A percentile compares a stretch with the other conserved stretches of the same genome.
phyloP scores from a whole-genome alignment of 257 asterid genomes.

The Solanum bulbocastanum region DNA sequence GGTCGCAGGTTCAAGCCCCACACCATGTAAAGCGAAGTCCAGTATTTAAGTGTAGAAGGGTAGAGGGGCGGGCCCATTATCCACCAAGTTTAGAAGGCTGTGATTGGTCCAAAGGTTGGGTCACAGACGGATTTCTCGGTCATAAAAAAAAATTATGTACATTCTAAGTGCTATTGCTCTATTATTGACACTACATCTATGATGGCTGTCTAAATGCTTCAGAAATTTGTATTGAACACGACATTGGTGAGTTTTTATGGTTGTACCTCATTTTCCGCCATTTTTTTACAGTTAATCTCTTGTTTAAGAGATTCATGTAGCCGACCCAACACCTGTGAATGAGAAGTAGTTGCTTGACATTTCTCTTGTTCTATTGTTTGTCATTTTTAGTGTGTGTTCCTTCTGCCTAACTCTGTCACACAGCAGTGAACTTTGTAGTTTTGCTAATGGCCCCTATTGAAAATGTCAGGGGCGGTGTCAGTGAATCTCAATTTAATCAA shows the following conservation, averaged over 20 bases:
- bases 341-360: not conserved
- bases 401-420: not conserved
- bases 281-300: not conserved
- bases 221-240: not conserved
- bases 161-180: not conserved
- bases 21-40: too few relatives aligned
- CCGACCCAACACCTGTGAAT: not conserved
- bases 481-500: slow-evolving; percentile 82
- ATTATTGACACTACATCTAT: not conserved
- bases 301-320: not conserved
- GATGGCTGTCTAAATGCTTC: not conserved
- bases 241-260: not conserved
- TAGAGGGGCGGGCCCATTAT: too few relatives aligned
- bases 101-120: too few relatives aligned
- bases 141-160: not conserved
- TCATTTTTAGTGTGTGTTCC: not conserved
- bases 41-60: too few relatives aligned
- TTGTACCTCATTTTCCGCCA: not conserved
- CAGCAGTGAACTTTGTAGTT: not conserved
- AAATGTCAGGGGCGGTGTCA: slow-evolving; percentile 68
- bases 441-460: not conserved
- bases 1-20: too few relatives aligned
- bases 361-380: not conserved
- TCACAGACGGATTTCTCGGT: too few relatives aligned
- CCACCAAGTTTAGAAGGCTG: too few relatives aligned